Evolutionary conservation across 2,329 filamentous ascomycete genomes (phyloP).

Genomic region (Exserohilum turcica): DNA sequence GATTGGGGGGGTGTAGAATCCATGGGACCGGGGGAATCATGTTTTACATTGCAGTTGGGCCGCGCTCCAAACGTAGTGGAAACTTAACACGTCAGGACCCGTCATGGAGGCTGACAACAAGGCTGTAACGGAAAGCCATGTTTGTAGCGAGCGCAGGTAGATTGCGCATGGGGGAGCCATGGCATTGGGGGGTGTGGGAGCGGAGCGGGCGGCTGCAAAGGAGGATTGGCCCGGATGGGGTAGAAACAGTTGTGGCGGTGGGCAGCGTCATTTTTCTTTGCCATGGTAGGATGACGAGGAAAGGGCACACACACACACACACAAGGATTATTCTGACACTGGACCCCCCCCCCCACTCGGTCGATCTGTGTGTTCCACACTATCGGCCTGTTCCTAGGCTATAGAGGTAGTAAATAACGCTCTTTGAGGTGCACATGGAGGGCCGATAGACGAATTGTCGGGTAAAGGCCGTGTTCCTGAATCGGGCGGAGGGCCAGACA

Average conservation of each 20-base stretch:
- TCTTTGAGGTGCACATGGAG: background rate
- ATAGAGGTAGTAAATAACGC: slow-evolving; percentile 1
- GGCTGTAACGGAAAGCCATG: background rate
- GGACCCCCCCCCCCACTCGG: background rate
- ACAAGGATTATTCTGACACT: background rate
- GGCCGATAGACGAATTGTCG: slow-evolving; percentile 14
- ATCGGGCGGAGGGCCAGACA: too few relatives aligned
- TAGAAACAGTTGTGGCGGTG: slow-evolving; percentile 4
- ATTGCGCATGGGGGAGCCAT: slow-evolving; percentile 24
- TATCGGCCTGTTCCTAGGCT: slow-evolving; percentile 2
- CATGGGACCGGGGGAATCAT: slow-evolving; percentile 12
- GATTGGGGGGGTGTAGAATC: slow-evolving; percentile 6
- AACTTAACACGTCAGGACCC: slow-evolving; percentile 26
- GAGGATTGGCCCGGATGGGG: background rate
- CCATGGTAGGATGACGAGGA: slow-evolving; percentile 12
- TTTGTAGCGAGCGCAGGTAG: slow-evolving; percentile 8
- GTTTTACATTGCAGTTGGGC: slow-evolving; percentile 27
- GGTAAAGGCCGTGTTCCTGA: slow-evolving; percentile 13
- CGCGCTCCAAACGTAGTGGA: slow-evolving; percentile 19
- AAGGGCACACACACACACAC: slow-evolving; percentile 10
- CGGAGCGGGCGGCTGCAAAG: too few relatives aligned
- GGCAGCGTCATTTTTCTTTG: slow-evolving; percentile 7
- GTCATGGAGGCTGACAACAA: slow-evolving; percentile 13
- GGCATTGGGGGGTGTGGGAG: too few relatives aligned
- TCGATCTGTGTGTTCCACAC: slow-evolving; percentile 1